A percentile compares a stretch with the other conserved stretches of the same genome.
These are phyloP conservation scores for Ustilago hordei DNA, from an alignment of 1,284 basidiomycete genomes.

Conservation along the genomic window DNA sequence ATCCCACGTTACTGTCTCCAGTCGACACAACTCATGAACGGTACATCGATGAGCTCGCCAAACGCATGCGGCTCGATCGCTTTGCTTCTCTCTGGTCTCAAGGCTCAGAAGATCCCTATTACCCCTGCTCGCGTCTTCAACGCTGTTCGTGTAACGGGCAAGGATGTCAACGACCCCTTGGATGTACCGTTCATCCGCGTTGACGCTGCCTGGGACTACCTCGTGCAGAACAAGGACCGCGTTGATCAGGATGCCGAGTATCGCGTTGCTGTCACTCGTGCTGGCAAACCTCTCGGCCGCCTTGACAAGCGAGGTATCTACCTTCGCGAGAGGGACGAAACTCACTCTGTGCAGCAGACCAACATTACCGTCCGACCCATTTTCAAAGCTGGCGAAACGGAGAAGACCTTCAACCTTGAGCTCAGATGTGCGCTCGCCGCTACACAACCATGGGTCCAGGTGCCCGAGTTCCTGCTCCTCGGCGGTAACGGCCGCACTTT, in stretches of 20 bases:
- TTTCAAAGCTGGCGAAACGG: conserved; percentile 64
- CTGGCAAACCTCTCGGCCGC: conserved; percentile 61
- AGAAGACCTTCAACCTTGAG: conserved; percentile 66
- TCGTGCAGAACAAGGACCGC: conserved; percentile 62
- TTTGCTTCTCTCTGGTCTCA: conserved; percentile 67
- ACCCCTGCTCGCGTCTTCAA: conserved; percentile 68
- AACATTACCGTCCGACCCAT: conserved; percentile 64
- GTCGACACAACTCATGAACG: conserved; percentile 69
- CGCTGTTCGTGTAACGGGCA: conserved; percentile 66
- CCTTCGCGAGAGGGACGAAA: conserved; percentile 66
- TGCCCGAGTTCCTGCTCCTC: conserved; percentile 65
- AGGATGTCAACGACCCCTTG: conserved; percentile 68
- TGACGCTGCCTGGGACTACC: conserved; percentile 68
- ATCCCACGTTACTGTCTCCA: conserved; percentile 69
- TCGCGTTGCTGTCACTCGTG: conserved; percentile 62
- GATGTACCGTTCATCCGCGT: conserved; percentile 69
- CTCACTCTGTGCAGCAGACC: conserved; percentile 61
- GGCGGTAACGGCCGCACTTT: conserved; percentile 69
- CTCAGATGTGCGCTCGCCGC: conserved; percentile 59
- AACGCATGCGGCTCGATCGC: conserved; percentile 68
- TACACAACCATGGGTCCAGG: conserved; percentile 64
- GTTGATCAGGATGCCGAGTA: conserved; percentile 68
- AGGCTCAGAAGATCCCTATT: conserved; percentile 65
- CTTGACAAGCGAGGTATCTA: conserved; percentile 68
- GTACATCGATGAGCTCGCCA: conserved; percentile 69